phyloP scores from a whole-genome alignment of 2,329 filamentous ascomycete genomes.

The Aureobasidium vineae region DNA sequence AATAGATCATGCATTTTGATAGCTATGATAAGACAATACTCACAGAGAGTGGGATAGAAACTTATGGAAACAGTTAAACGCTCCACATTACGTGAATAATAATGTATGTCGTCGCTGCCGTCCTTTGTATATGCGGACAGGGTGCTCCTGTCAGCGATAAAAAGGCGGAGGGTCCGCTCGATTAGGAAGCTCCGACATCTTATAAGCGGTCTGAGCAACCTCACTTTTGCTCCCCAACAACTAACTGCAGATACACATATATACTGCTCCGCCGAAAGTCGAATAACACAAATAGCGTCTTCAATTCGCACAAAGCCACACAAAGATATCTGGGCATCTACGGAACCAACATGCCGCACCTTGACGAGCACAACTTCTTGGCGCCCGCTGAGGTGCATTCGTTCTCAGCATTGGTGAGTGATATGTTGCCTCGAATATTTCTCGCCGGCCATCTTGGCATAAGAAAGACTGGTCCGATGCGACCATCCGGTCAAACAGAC shows the following conservation, averaged over 20 bases:
- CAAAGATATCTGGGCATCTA: no score
- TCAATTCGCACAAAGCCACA: neutral
- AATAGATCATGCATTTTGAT: no score
- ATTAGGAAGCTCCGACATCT: neutral
- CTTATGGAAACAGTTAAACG: no score
- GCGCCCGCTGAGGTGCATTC: slow-evolving; percentile 42
- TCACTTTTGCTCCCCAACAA: slow-evolving; percentile 1
- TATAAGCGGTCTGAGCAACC: neutral
- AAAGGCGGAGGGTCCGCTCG: neutral
- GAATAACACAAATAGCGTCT: neutral
- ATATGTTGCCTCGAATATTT: neutral
- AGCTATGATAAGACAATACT: no score
- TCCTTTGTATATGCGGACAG: no score
- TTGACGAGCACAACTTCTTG: slow-evolving; percentile 42
- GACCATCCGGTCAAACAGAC: neutral
- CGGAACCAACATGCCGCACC: slow-evolving; percentile 31
- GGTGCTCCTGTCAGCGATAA: no score
- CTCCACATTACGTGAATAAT: no score
- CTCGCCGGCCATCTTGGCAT: neutral
- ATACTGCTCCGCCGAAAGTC: neutral
- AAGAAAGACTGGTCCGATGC: neutral
- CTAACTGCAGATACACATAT: neutral
- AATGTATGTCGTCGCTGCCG: no score
- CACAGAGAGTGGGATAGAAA: no score
- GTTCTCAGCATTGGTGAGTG: slow-evolving; percentile 46